Base-by-base conservation (phyloP, 1,139 yeast genomes). In the Nakaseomyces uthaithaninus region DNA sequence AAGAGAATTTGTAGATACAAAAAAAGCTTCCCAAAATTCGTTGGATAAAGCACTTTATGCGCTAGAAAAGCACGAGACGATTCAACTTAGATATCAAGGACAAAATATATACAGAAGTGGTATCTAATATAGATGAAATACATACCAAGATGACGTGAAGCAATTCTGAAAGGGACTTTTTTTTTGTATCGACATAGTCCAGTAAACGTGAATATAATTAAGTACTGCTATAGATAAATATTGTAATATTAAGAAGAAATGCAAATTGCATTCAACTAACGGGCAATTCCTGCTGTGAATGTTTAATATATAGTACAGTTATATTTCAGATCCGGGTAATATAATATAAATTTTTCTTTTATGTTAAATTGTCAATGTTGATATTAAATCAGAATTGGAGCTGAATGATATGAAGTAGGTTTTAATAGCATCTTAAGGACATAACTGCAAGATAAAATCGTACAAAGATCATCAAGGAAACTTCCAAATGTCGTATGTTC, bases 1-100 rank as follows among this genome's bases (percentile, higher is more conserved):
- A 52, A 75, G 80, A 49, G 95, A 91, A 63, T 82, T 89, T 60
- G 94, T 87, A 18, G 82, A 77, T 35, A 74, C 78, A 24, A 79
- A 81, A 39, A 72, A 72, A 45, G 80, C 75, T 46, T 71, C 80
- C 27, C 76, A 77, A 41, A 75, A 75, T 42, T 94, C 95, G 0
- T 68, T 91, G 49, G 95, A 89, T 51, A 80, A 78, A 57, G 94
- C 97, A 0, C 65, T 91, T 47, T 75, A 74, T 61, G 79, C 85
- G 7, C 62, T 91, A 63, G 96, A 87, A 60, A 74, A 93, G 45
- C 84, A 86, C 49, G 97, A 87, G 46, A 80, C 83, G 15, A 79
- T 91, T 37, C 84, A 85, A 53, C 78, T 87, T 61, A 73, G 96
- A 56, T 87, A 84, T 58, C 96, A 89, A 64, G 76, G 96, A 41